phyloP scores from a whole-genome alignment of 352 stramenopile genomes.

The Pythium phragmiticola region DNA sequence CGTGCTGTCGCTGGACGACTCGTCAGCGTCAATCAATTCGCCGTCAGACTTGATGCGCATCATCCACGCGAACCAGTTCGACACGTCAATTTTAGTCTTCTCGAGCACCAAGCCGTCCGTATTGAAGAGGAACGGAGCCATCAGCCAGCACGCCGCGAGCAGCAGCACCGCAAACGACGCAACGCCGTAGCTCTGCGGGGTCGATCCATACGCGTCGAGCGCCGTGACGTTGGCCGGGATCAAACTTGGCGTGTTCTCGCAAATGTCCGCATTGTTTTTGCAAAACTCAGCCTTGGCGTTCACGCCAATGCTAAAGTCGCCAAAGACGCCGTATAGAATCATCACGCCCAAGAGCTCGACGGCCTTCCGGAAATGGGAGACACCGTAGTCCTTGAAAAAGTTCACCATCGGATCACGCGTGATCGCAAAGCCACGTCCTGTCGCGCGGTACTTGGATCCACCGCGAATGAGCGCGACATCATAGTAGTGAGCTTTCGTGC shows the following conservation, averaged over 20 bases:
- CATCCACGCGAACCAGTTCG: slow-evolving; percentile 81
- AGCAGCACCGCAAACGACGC: slow-evolving; percentile 86
- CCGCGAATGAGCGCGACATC: slow-evolving; percentile 83
- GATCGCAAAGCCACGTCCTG: slow-evolving; percentile 82
- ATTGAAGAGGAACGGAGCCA: slow-evolving; percentile 87
- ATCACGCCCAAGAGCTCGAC: slow-evolving; percentile 79
- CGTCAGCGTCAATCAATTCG: slow-evolving; percentile 35
- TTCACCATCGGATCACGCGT: slow-evolving; percentile 82
- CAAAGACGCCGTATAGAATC: slow-evolving; percentile 74
- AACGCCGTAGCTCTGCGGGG: slow-evolving; percentile 84
- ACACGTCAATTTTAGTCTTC: slow-evolving; percentile 81
- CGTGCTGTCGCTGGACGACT: slow-evolving; percentile 34
- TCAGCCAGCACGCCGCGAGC: slow-evolving; percentile 73
- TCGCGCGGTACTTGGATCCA: slow-evolving; percentile 84
- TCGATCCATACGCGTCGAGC: slow-evolving; percentile 71
- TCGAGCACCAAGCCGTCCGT: slow-evolving; percentile 84
- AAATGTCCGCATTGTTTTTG: slow-evolving; percentile 30
- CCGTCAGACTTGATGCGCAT: slow-evolving; percentile 33
- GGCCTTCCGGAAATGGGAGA: slow-evolving; percentile 82
- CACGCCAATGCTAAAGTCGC: slow-evolving; percentile 77
- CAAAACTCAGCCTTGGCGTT: slow-evolving; percentile 55
- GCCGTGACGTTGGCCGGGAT: slow-evolving; percentile 75
- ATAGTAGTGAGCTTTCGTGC: slow-evolving; percentile 85
- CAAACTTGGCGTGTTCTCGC: slow-evolving; percentile 5
- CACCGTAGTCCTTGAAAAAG: slow-evolving; percentile 86